Evolutionary conservation across 1,284 basidiomycete species (phyloP), one percentile per base, ranked within the genome.

Genomic region (Peniophora sp.): DNA sequence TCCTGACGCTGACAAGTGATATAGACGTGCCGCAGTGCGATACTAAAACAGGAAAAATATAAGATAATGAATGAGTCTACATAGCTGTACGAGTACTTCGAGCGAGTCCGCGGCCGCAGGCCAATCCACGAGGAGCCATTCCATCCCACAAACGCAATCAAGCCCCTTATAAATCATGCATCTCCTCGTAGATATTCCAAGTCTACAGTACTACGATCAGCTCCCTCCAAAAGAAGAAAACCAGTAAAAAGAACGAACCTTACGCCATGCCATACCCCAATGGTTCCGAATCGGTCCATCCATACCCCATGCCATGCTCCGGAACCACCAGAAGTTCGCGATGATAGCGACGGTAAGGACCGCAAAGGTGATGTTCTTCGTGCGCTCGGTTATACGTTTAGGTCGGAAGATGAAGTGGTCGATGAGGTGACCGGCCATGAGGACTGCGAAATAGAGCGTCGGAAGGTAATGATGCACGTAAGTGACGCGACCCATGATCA

Each of bases 401-500:
- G 89, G 82, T 3, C 80, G 79, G 70, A 97, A 95, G 59, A 97
- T 69, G 68, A 93, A 91, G 65, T 96, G 92, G 69, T 99, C 95
- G 56, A 97, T 74, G 45, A 98, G 65, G 65, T 97, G 92, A 0
- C 84, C 91, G 43, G 87, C 74, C 85, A 97, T 93, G 50, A 99
- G 69, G 44, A 98, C 92, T 3, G 94, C 81, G 71, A 99, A 99
- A 75, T 95, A 98, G 12, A 98, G 72, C 0, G 96, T 96, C 2
- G 96, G 96, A 5, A 99, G 83, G 62, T 92, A 93, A 72, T 94
- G 92, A 65, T 94, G 92, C 12, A 94, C 69, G 58, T 94, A 94
- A 39, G 91, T 94, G 1, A 93, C 90, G 58, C 94, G 87, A 25
- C 91, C 93, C 94, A 97, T 97, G 69, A 97, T 83, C 59, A 98